Evolutionary conservation across 352 stramenopile genomes (phyloP).

Genomic region (Pythium scleroteichum): DNA sequence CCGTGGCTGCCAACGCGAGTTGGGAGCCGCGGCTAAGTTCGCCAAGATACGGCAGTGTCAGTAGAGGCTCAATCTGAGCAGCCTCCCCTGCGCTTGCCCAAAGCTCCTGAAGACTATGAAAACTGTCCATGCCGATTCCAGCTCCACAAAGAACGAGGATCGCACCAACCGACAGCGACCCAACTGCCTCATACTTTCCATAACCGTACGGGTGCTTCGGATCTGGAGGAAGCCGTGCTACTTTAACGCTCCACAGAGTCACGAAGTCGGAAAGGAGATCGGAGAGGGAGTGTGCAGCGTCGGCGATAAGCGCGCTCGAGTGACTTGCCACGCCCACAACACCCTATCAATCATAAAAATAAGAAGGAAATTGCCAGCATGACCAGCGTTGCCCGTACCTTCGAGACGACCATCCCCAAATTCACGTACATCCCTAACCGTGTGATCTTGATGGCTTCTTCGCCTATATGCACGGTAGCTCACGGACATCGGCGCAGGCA

Average conservation of each 20-base stretch:
- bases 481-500: background rate
- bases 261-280: constrained; percentile 97
- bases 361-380: too few relatives aligned
- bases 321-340: constrained; percentile 74
- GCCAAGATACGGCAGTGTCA: constrained; percentile 55
- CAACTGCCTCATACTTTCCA: constrained; percentile 89
- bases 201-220: constrained; percentile 91
- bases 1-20: constrained; percentile 75
- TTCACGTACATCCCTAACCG: constrained; percentile 94
- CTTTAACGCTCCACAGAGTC: constrained; percentile 92
- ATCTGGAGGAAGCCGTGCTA: constrained; percentile 93
- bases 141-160: constrained; percentile 79
- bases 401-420: constrained; percentile 87
- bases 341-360: constrained; percentile 38
- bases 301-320: constrained; percentile 93
- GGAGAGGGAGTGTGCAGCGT: constrained; percentile 95
- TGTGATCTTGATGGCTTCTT: constrained; percentile 88
- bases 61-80: constrained; percentile 28
- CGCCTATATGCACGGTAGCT: constrained; percentile 22
- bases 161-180: constrained; percentile 81
- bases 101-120: constrained; percentile 76
- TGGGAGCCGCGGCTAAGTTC: constrained; percentile 56
- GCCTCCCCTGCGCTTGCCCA: constrained; percentile 37
- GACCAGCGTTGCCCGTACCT: constrained; percentile 42
- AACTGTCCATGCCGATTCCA: constrained; percentile 67